Percentiles rank a stretch among this genome's conserved stretches.
phyloP scores from a whole-genome alignment of 345 rosid genomes.

The Murraya paniculata region DNA sequence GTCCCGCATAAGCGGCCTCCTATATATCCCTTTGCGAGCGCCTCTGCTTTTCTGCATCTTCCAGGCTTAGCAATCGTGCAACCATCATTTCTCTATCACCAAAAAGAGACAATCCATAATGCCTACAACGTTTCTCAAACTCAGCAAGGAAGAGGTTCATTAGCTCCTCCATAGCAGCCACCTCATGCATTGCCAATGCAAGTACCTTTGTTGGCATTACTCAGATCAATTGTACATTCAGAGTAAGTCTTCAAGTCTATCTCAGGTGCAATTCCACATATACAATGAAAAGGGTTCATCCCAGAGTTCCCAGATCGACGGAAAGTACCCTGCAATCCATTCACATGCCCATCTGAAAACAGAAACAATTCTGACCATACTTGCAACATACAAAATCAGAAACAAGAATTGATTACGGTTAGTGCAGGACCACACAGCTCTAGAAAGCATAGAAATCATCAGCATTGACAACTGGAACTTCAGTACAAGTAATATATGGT shows the following conservation, averaged over 20 bases:
- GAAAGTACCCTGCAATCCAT: constrained; percentile 91
- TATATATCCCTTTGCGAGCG: too few relatives aligned
- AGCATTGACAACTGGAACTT: neutral
- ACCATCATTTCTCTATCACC: constrained; percentile 99
- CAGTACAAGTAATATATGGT: neutral
- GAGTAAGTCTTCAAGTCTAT: constrained; percentile 54
- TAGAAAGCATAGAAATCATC: constrained; percentile 5
- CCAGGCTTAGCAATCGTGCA: constrained; percentile 80
- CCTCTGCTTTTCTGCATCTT: constrained; percentile 91
- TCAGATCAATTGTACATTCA: constrained; percentile 44
- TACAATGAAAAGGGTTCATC: constrained; percentile 72
- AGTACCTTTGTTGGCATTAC: constrained; percentile 63
- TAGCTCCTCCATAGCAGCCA: constrained; percentile 83
- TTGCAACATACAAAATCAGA: constrained; percentile 52
- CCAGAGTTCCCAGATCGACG: constrained; percentile 84
- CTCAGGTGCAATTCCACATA: constrained; percentile 82
- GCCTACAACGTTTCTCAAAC: constrained; percentile 94
- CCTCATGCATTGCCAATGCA: constrained; percentile 92
- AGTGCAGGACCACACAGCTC: neutral
- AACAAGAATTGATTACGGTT: neutral
- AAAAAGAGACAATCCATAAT: constrained; percentile 89
- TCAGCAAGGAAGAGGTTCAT: constrained; percentile 80
- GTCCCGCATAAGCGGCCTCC: too few relatives aligned
- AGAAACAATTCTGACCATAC: constrained; percentile 99
- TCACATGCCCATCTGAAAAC: constrained; percentile 93